phyloP scores from a whole-genome alignment of 192 early-diverging fungal species.

The Linnemannia exigua region DNA sequence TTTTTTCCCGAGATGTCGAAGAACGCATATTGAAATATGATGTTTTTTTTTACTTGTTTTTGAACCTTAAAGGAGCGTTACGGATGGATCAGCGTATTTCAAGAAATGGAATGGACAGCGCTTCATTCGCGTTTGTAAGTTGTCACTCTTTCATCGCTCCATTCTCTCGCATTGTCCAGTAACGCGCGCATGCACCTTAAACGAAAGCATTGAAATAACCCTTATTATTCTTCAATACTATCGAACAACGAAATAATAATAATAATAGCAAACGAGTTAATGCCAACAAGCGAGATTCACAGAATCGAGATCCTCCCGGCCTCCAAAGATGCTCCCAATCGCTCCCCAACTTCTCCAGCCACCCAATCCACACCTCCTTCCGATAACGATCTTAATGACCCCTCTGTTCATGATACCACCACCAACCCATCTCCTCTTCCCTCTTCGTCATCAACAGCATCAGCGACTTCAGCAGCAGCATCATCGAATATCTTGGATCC shows the following conservation, averaged over 20 bases:
- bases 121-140: slow-evolving; percentile 54
- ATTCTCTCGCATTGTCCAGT: background rate
- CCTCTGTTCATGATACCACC: background rate
- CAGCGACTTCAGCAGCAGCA: background rate
- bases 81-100: slow-evolving; percentile 62
- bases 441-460: background rate
- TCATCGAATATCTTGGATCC: slow-evolving; percentile 5
- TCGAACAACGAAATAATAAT: background rate
- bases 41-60: background rate
- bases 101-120: slow-evolving; percentile 64
- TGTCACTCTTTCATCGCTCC: no score
- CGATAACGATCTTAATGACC: slow-evolving; percentile 7
- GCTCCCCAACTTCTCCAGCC: background rate
- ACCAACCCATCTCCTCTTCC: background rate
- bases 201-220: background rate
- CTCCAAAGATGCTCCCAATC: slow-evolving; percentile 17
- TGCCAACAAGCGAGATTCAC: slow-evolving; percentile 36
- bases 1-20: no score
- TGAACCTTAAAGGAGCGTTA: slow-evolving; percentile 7
- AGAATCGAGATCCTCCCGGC: slow-evolving; percentile 39
- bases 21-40: no score
- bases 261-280: slow-evolving; percentile 27
- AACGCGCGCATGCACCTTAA: no score
- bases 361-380: background rate
- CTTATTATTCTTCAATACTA: no score